These are phyloP conservation scores for Exophiala oligosperma DNA, from an alignment of 2,329 filamentous ascomycete genomes.

Conservation along the genomic window DNA sequence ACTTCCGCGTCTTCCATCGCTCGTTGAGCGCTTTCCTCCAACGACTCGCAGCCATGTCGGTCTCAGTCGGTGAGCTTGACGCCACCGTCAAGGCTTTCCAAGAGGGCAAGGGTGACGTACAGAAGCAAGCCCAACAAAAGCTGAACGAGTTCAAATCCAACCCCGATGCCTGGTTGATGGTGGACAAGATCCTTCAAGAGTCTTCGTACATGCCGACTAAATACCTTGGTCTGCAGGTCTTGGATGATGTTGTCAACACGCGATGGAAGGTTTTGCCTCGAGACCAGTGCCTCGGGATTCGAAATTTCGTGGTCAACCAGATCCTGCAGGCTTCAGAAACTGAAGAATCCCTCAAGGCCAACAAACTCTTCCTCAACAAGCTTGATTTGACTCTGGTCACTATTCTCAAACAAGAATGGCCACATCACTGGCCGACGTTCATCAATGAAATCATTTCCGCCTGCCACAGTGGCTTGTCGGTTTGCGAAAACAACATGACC, in stretches of 20 bases:
- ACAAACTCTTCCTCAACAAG: constrained; percentile 94
- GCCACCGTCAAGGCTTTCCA: constrained; percentile 95
- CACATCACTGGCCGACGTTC: constrained; percentile 99
- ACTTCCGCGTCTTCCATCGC: constrained; percentile 18
- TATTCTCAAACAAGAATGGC: constrained; percentile 99
- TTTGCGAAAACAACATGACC: constrained; percentile 99
- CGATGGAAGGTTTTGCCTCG: constrained; percentile 97
- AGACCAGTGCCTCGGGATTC: constrained; percentile 96
- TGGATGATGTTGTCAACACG: constrained; percentile 98
- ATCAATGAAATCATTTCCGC: constrained; percentile 99
- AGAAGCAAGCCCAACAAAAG: constrained; percentile 48
- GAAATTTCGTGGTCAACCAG: constrained; percentile 98
- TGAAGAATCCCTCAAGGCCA: constrained; percentile 79
- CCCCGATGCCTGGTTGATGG: constrained; percentile 94
- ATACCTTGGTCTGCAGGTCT: constrained; percentile 92
- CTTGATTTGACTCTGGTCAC: constrained; percentile 96
- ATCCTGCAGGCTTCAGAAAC: constrained; percentile 92
- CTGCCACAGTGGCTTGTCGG: constrained; percentile 90
- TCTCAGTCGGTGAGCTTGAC: constrained; percentile 92
- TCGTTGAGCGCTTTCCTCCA: constrained; percentile 21
- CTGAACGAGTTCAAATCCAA: constrained; percentile 81
- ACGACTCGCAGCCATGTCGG: constrained; percentile 52
- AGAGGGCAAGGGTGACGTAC: constrained; percentile 87
- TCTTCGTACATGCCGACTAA: constrained; percentile 94
- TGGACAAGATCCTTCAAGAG: constrained; percentile 94